Conservation (phyloP, 2,329 filamentous ascomycete genomes). For the Fusarium pseudocircinatum region DNA sequence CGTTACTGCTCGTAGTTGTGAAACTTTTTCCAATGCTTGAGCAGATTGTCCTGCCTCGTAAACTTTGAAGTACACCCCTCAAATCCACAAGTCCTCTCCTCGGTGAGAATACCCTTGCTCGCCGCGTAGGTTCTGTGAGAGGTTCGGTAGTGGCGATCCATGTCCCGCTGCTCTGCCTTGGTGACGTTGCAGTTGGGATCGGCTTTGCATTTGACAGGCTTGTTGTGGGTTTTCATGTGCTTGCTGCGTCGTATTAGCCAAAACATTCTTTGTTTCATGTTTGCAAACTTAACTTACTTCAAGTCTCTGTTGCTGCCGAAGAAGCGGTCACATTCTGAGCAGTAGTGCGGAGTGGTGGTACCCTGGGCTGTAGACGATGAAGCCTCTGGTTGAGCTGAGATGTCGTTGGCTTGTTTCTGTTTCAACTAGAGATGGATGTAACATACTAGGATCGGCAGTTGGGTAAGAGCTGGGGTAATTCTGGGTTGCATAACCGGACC, state of each 20-base stretch:
- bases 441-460: constrained; percentile 18
- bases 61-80: constrained; percentile 15
- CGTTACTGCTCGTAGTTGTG: constrained; percentile 3
- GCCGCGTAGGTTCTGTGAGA: constrained; percentile 26
- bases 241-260: constrained; percentile 32
- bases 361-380: constrained; percentile 10
- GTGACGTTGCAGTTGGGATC: constrained; percentile 6
- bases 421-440: not conserved
- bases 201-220: constrained; percentile 36
- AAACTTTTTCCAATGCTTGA: constrained; percentile 31
- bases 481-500: not conserved
- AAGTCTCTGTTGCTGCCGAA: constrained; percentile 2
- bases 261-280: not conserved
- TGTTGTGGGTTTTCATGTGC: constrained; percentile 36
- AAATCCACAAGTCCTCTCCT: not conserved
- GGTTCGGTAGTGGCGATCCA: constrained; percentile 38
- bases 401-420: not conserved
- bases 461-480: constrained; percentile 10
- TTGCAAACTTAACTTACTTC: constrained; percentile 21
- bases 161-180: constrained; percentile 38
- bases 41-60: constrained; percentile 32
- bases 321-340: constrained; percentile 5
- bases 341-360: not conserved
- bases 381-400: constrained; percentile 2
- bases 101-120: not conserved